Conservation (phyloP, 495 filamentous ascomycete species). For the Penicillium bialowiezense region DNA sequence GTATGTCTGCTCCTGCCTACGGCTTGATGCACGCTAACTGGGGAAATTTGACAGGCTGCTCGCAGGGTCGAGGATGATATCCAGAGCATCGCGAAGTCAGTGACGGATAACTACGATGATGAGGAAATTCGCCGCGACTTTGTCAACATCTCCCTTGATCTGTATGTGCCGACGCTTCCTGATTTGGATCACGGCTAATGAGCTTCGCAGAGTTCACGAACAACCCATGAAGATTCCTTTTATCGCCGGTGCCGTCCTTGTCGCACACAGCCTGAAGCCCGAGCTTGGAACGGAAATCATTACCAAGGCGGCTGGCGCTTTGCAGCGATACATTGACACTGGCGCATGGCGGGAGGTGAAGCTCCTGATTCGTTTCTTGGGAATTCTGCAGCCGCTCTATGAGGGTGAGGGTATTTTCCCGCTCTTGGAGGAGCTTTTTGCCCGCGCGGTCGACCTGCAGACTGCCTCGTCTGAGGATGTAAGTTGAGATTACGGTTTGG, state of each 20-base stretch:
- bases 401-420: conserved; percentile 85
- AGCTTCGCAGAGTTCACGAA: conserved; percentile 57
- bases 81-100: conserved; percentile 66
- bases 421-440: conserved; percentile 80
- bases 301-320: conserved; percentile 49
- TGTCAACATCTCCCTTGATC: conserved; percentile 66
- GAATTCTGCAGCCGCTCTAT: conserved; percentile 72
- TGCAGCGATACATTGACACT: conserved; percentile 59
- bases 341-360: conserved; percentile 91
- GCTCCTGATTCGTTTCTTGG: conserved; percentile 82
- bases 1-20: conserved; percentile 31
- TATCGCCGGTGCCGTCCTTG: conserved; percentile 73
- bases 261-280: conserved; percentile 68
- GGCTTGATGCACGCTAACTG: conserved; percentile 10
- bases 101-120: conserved; percentile 79
- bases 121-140: conserved; percentile 67
- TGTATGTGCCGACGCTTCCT: conserved; percentile 48
- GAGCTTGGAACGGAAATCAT: conserved; percentile 70
- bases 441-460: conserved; percentile 80
- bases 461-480: conserved; percentile 88
- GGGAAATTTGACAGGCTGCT: conserved; percentile 50
- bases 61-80: conserved; percentile 80
- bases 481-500: conserved; percentile 28
- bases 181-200: conserved; percentile 3
- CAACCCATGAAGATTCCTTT: conserved; percentile 97